phyloP scores from a whole-genome alignment of 2,329 filamentous ascomycete genomes.

The Aureobasidium melanogenum region DNA sequence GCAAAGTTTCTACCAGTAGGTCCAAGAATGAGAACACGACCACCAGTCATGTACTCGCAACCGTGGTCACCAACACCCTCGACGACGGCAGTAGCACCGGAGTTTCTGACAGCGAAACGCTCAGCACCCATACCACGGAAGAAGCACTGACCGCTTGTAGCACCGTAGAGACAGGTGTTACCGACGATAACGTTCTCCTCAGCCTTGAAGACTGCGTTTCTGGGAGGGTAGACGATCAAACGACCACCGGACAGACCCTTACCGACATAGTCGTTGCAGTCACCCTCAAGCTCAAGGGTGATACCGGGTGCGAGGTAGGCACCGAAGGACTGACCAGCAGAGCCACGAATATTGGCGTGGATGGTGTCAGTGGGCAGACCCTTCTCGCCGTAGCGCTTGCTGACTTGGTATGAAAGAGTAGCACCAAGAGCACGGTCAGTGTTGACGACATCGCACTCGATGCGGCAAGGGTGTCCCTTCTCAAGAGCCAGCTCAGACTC shows the following conservation, averaged over 20 bases:
- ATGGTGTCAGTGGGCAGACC: constrained; percentile 88
- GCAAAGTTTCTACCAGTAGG: constrained; percentile 93
- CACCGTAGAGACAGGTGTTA: constrained; percentile 92
- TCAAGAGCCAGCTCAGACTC: constrained; percentile 91
- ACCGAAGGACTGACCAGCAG: constrained; percentile 92
- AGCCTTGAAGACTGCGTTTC: constrained; percentile 83
- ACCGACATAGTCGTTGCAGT: constrained; percentile 93
- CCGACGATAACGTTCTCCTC: constrained; percentile 93
- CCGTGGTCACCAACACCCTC: constrained; percentile 94
- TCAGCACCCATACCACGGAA: constrained; percentile 96
- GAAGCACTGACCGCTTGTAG: constrained; percentile 83
- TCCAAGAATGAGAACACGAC: constrained; percentile 78
- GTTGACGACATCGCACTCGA: constrained; percentile 94
- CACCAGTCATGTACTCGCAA: constrained; percentile 98
- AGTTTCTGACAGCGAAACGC: constrained; percentile 94
- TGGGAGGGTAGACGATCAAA: constrained; percentile 85
- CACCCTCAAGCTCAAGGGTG: constrained; percentile 89
- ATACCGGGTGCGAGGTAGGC: constrained; percentile 89
- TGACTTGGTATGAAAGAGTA: constrained; percentile 91
- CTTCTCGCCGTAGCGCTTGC: constrained; percentile 80
- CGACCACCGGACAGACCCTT: constrained; percentile 92
- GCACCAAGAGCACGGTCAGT: constrained; percentile 91
- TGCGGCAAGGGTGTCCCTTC: constrained; percentile 84
- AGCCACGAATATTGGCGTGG: constrained; percentile 93
- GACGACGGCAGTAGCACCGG: constrained; percentile 88